Percentiles rank a stretch among this genome's conserved stretches.
Conservation (phyloP, 2,329 filamentous ascomycete species). For the Aspergillus sojae region DNA sequence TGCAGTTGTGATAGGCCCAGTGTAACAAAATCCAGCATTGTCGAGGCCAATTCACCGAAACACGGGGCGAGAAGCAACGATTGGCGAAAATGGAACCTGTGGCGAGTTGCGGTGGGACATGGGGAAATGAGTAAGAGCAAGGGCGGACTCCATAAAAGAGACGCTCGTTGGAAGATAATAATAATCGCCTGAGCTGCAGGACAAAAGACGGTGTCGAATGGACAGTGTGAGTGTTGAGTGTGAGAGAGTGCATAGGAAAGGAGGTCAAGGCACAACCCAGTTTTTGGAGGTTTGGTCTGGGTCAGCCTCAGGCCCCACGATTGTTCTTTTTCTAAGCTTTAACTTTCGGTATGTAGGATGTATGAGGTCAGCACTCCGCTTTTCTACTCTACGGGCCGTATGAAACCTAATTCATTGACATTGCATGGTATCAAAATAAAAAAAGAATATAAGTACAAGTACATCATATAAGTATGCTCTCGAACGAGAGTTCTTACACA, state of each 20-base stretch:
- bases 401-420: background rate
- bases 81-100: constrained; percentile 17
- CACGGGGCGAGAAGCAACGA: constrained; percentile 3
- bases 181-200: background rate
- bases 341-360: background rate
- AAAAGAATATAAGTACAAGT: background rate
- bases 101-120: constrained; percentile 22
- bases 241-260: background rate
- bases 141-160: constrained; percentile 7
- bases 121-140: constrained; percentile 9
- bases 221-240: background rate
- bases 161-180: background rate
- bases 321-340: background rate
- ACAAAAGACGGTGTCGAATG: background rate
- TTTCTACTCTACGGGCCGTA: background rate
- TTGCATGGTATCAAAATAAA: background rate
- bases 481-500: background rate
- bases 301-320: background rate
- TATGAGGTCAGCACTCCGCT: constrained; percentile 1
- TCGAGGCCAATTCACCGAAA: constrained; percentile 21
- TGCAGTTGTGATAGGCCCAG: constrained; percentile 9
- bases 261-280: background rate
- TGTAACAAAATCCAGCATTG: constrained; percentile 14
- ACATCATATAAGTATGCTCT: background rate
- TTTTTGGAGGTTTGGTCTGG: background rate